Evolutionary conservation across 2,329 filamentous ascomycete genomes (phyloP), one percentile per base, ranked within the genome.

Genomic region (Fusarium sp.): DNA sequence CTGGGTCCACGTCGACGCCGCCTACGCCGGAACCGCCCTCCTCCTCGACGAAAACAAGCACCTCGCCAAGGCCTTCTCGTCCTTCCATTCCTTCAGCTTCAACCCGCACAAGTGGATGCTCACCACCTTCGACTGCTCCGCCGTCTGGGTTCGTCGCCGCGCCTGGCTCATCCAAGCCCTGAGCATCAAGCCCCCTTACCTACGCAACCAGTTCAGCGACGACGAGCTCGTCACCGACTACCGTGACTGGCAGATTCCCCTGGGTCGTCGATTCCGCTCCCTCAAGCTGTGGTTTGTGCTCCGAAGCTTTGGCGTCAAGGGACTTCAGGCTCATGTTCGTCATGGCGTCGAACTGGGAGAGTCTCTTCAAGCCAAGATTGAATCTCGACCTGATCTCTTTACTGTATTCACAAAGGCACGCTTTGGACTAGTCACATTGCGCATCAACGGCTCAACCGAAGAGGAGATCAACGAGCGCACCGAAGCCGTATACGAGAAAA

Each of bases 21-120:
- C 96, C 1, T 98, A 97, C 83, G 96, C 96, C 1, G 96, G 96
- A 3, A 92, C 94, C 0, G 94, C 95, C 1, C 90, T 98, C 5
- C 86, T 98, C 5, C 92, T 93, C 24, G 93, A 95, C 4, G 94
- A 97, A 82, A 93, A 94, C 83, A 93, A 95, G 66, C 88, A 92
- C 75, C 87, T 95, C 59, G 87, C 92, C 2, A 80, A 85, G 24
- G 84, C 90, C 10, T 88, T 96, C 60, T 84, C 87, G 2, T 84
- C 87, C 24, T 95, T 97, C 81, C 94, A 98, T 85, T 95, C 92
- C 74, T 98, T 97, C 88, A 92, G 98, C 84, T 91, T 96, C 86
- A 98, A 98, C 86, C 93, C 98, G 90, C 95, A 98, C 88, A 98
- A 98, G 86, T 98, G 96, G 96, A 88, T 98, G 57, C 91, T 98